Percentiles rank a stretch among this genome's conserved stretches.
Evolutionary conservation across 2,329 filamentous ascomycete species (phyloP).

Genomic region (Nannizzia gypsea): DNA sequence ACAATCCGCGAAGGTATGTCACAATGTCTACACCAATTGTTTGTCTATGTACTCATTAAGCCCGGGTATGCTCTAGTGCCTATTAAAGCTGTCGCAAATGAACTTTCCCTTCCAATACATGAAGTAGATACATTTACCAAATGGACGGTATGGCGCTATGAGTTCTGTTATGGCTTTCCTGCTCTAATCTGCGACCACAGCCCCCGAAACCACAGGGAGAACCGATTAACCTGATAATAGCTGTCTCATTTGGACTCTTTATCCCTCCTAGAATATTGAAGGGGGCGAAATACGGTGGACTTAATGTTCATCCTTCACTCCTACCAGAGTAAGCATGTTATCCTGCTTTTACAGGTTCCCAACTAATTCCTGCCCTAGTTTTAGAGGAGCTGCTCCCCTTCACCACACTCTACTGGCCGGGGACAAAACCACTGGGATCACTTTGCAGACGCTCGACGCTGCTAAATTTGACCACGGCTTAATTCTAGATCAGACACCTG

Average conservation of each 20-base stretch:
- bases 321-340: slow-evolving; percentile 56
- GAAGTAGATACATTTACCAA: slow-evolving; percentile 68
- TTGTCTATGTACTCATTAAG: neutral
- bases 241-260: slow-evolving; percentile 88
- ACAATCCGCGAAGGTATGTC: slow-evolving; percentile 50
- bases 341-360: neutral
- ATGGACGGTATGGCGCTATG: slow-evolving; percentile 53
- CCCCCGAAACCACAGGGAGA: slow-evolving; percentile 39
- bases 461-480: slow-evolving; percentile 64
- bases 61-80: slow-evolving; percentile 46
- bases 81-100: slow-evolving; percentile 52
- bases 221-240: slow-evolving; percentile 65
- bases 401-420: slow-evolving; percentile 65
- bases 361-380: slow-evolving; percentile 35
- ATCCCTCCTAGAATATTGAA: slow-evolving; percentile 65
- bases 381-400: slow-evolving; percentile 75
- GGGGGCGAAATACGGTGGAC: slow-evolving; percentile 63
- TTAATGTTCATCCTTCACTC: slow-evolving; percentile 89
- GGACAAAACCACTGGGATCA: slow-evolving; percentile 56
- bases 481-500: slow-evolving; percentile 58
- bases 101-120: slow-evolving; percentile 56
- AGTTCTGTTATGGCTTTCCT: neutral
- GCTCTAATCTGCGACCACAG: slow-evolving; percentile 27
- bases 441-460: slow-evolving; percentile 75
- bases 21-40: neutral